Evolutionary conservation across 1,139 yeast species (phyloP).

Genomic region (Lodderomyces theae): DNA sequence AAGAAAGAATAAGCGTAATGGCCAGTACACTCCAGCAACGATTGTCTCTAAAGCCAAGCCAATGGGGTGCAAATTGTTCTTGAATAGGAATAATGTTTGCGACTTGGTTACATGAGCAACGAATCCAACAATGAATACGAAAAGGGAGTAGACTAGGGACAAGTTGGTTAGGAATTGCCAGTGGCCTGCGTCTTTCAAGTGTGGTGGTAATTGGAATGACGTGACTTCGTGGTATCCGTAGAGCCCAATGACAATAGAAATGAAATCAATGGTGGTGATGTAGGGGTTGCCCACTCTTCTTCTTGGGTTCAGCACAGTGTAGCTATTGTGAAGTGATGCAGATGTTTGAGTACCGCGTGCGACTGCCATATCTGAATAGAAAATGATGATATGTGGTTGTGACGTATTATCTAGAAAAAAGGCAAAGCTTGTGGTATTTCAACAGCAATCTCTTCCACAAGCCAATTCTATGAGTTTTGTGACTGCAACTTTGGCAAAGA

Average conservation of each 20-base stretch:
- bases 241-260: slow-evolving; percentile 29
- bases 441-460: no score
- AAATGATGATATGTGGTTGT: no score
- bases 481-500: no score
- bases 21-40: slow-evolving; percentile 66
- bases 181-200: slow-evolving; percentile 54
- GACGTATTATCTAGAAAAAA: no score
- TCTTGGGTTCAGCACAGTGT: slow-evolving; percentile 8
- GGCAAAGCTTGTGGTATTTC: no score
- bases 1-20: slow-evolving; percentile 51
- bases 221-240: slow-evolving; percentile 27
- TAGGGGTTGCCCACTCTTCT: slow-evolving; percentile 33
- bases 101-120: slow-evolving; percentile 35
- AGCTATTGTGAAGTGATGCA: not conserved
- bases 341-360: not conserved
- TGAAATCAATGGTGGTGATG: slow-evolving; percentile 24
- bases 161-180: slow-evolving; percentile 68
- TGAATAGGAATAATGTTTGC: slow-evolving; percentile 23
- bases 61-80: slow-evolving; percentile 46
- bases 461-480: no score
- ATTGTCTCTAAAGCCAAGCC: slow-evolving; percentile 57
- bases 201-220: slow-evolving; percentile 36
- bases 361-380: no score
- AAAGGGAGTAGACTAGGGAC: slow-evolving; percentile 47
- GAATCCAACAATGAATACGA: slow-evolving; percentile 41